Conservation (phyloP, 23 red algal genomes). For the Gracilaria domingensis region DNA sequence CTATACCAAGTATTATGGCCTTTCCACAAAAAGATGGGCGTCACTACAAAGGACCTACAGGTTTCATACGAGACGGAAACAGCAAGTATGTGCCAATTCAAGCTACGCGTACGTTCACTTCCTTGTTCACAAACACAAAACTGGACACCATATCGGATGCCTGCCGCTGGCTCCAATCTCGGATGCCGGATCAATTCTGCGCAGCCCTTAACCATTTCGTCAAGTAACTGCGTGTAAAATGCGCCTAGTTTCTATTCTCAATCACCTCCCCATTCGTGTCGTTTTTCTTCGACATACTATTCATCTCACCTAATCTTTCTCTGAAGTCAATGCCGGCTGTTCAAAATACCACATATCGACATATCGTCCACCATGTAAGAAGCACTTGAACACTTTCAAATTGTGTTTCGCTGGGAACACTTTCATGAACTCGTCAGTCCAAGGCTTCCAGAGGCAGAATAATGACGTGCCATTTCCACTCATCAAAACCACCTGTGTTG, state of each 20-base stretch:
- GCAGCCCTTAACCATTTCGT: slow-evolving; percentile 81
- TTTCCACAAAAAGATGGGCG: slow-evolving; percentile 38
- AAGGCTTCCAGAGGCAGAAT: slow-evolving; percentile 87
- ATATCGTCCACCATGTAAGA: slow-evolving; percentile 55
- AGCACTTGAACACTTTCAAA: slow-evolving; percentile 58
- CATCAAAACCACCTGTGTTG: slow-evolving; percentile 84
- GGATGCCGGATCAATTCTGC: slow-evolving; percentile 82
- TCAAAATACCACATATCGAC: slow-evolving; percentile 78
- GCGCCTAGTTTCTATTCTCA: no score
- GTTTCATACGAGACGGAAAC: slow-evolving; percentile 79
- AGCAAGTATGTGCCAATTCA: slow-evolving; percentile 81
- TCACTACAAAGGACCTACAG: slow-evolving; percentile 57
- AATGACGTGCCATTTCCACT: slow-evolving; percentile 97
- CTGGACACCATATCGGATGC: slow-evolving; percentile 75
- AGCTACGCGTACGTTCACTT: slow-evolving; percentile 53
- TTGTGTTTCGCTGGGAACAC: slow-evolving; percentile 62
- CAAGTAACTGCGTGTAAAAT: background rate
- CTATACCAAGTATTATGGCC: slow-evolving; percentile 38
- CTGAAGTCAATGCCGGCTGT: no score
- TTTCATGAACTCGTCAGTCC: slow-evolving; percentile 27
- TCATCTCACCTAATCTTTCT: no score
- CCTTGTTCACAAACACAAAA: slow-evolving; percentile 74
- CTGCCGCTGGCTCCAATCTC: slow-evolving; percentile 87
- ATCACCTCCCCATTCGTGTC: no score
- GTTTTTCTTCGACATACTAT: no score